A percentile compares a stretch with the other conserved stretches of the same genome.
phyloP scores from a whole-genome alignment of 257 asterid species.

The Solanum pimpinellifolium region DNA sequence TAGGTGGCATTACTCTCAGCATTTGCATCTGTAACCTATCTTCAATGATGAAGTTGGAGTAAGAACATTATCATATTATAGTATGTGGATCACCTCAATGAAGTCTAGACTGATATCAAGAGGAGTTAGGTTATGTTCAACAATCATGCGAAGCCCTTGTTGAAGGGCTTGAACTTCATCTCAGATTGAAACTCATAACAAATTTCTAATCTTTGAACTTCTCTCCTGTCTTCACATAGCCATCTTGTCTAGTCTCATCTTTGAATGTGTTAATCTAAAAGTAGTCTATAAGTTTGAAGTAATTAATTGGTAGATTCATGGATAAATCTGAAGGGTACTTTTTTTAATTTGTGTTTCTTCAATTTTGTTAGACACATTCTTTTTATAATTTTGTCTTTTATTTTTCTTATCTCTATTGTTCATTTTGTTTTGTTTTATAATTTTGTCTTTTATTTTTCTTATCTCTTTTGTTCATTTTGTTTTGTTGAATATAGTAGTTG shows the following conservation, averaged over 20 bases:
- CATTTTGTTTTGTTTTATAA: too few relatives aligned
- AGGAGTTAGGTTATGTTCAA: not conserved
- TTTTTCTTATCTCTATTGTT: too few relatives aligned
- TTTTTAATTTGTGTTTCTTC: too few relatives aligned
- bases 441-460: too few relatives aligned
- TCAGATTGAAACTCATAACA: not conserved
- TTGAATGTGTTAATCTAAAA: not conserved
- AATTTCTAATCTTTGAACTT: not conserved
- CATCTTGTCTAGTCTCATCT: not conserved
- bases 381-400: too few relatives aligned
- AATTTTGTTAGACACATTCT: too few relatives aligned
- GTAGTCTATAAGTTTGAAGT: not conserved
- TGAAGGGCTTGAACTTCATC: not conserved
- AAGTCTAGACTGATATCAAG: not conserved
- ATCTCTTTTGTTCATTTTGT: too few relatives aligned
- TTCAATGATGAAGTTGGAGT: not conserved
- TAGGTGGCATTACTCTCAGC: not conserved
- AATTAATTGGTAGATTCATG: not conserved
- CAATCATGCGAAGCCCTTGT: not conserved
- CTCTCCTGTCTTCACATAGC: too few relatives aligned
- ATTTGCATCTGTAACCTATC: not conserved
- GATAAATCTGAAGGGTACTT: not conserved
- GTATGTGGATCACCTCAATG: not conserved
- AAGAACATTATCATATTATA: not conserved
- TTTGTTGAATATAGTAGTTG: too few relatives aligned